phyloP scores from a whole-genome alignment of 2,329 filamentous ascomycete species.

The Trichoderma harzianum region DNA sequence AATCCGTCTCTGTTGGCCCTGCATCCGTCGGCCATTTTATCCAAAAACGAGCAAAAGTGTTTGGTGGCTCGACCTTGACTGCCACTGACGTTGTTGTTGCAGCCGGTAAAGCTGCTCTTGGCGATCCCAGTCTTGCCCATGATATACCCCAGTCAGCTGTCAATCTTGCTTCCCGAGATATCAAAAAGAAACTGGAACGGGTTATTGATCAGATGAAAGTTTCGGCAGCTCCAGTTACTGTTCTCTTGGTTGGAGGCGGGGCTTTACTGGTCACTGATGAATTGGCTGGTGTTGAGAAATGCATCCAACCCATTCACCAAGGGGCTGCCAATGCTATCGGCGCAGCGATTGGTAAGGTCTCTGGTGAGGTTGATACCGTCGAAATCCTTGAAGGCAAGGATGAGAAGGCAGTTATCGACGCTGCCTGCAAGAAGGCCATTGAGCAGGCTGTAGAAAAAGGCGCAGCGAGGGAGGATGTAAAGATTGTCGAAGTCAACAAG shows the following conservation, averaged over 20 bases:
- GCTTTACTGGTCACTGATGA: constrained; percentile 48
- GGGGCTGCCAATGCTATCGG: constrained; percentile 60
- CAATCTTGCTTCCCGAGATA: constrained; percentile 29
- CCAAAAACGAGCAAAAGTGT: constrained; percentile 45
- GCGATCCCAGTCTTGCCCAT: constrained; percentile 29
- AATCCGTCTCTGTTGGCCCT: constrained; percentile 53
- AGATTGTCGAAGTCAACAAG: constrained; percentile 45
- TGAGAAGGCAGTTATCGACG: constrained; percentile 37
- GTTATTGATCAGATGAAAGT: constrained; percentile 57
- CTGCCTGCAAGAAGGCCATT: constrained; percentile 37
- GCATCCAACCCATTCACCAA: constrained; percentile 49
- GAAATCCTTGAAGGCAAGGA: constrained; percentile 41
- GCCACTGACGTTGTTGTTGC: constrained; percentile 51
- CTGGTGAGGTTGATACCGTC: constrained; percentile 50
- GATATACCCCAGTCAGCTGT: constrained; percentile 25
- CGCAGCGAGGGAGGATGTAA: constrained; percentile 33
- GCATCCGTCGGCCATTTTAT: constrained; percentile 36
- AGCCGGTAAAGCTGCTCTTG: constrained; percentile 31
- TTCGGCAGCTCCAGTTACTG: constrained; percentile 47
- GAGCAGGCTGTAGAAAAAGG: constrained; percentile 32
- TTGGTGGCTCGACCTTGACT: constrained; percentile 52
- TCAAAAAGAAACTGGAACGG: constrained; percentile 47
- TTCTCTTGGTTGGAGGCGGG: constrained; percentile 57
- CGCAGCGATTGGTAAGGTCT: constrained; percentile 55
- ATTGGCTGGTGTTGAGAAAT: constrained; percentile 48